phyloP scores from a whole-genome alignment of 805 yeast species.

The Candida koratica region DNA sequence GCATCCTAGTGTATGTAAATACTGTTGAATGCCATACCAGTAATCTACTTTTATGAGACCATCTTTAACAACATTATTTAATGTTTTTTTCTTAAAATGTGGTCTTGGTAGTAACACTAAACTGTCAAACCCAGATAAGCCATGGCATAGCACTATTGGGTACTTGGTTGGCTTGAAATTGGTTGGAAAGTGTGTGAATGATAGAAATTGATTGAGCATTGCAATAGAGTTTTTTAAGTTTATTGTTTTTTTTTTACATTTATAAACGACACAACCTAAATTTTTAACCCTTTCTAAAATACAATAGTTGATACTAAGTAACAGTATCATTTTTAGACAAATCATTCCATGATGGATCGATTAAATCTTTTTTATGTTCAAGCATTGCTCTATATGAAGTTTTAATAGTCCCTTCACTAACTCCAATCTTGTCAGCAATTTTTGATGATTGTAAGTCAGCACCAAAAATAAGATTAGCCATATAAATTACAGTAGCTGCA shows the following conservation, averaged over 20 bases:
- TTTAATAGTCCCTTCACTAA: conserved; percentile 95
- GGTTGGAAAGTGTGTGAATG: conserved; percentile 1
- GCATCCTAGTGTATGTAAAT: conserved; percentile 58
- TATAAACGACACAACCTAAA: no score
- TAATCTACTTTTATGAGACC: conserved; percentile 54
- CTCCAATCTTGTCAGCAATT: conserved; percentile 91
- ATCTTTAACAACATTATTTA: conserved; percentile 12
- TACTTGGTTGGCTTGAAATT: conserved; percentile 56
- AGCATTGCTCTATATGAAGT: conserved; percentile 81
- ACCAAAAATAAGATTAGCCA: conserved; percentile 87
- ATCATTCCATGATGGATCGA: conserved; percentile 69
- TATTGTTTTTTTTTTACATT: no score
- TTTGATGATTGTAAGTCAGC: conserved; percentile 70
- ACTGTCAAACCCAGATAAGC: conserved; percentile 76
- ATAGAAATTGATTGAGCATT: no score
- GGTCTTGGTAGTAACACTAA: conserved; percentile 22
- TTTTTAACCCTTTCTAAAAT: neutral
- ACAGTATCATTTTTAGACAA: conserved; percentile 6
- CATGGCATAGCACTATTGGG: conserved; percentile 84
- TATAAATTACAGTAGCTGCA: conserved; percentile 94
- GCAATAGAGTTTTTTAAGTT: no score
- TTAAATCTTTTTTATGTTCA: conserved; percentile 59
- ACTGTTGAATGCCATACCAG: conserved; percentile 76
- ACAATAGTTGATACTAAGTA: conserved; percentile 1
- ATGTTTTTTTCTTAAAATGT: conserved; percentile 7